phyloP scores from a whole-genome alignment of 2,329 filamentous ascomycete species.

The Volutella citrinella region DNA sequence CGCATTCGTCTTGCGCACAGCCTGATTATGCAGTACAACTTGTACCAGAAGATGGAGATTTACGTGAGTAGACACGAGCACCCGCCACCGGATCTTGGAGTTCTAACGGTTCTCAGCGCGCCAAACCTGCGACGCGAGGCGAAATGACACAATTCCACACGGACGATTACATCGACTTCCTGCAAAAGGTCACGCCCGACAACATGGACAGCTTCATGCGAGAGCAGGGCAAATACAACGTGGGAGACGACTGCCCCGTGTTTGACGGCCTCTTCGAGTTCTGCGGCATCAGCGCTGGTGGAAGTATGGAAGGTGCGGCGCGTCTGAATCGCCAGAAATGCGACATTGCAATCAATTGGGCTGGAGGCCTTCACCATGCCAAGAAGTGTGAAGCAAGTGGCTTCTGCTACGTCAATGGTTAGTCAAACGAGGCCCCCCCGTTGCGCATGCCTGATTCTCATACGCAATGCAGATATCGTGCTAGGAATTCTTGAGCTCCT shows the following conservation, averaged over 20 bases:
- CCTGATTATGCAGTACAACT: constrained; percentile 90
- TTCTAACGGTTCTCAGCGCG: constrained; percentile 57
- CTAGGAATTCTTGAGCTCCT: constrained; percentile 91
- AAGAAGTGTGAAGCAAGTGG: constrained; percentile 96
- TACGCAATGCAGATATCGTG: constrained; percentile 88
- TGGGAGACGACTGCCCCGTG: constrained; percentile 94
- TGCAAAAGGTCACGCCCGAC: constrained; percentile 93
- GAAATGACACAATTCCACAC: constrained; percentile 95
- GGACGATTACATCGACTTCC: constrained; percentile 91
- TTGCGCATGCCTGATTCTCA: too few relatives aligned
- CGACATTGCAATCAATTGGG: constrained; percentile 98
- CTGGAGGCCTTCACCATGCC: constrained; percentile 92
- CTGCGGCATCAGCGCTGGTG: constrained; percentile 90
- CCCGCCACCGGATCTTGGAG: too few relatives aligned
- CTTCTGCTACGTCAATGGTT: constrained; percentile 98
- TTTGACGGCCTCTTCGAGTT: constrained; percentile 98
- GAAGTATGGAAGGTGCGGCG: constrained; percentile 88
- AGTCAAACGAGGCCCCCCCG: too few relatives aligned
- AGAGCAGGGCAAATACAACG: constrained; percentile 91
- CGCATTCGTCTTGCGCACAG: constrained; percentile 92
- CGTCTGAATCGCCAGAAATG: constrained; percentile 88
- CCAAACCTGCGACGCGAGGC: constrained; percentile 81
- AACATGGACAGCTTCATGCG: constrained; percentile 94
- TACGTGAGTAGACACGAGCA: too few relatives aligned
- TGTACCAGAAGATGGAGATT: constrained; percentile 95